A percentile compares a stretch with the other conserved stretches of the same genome.
Conservation (phyloP, 2,329 filamentous ascomycete species). For the Botrytis aclada region DNA sequence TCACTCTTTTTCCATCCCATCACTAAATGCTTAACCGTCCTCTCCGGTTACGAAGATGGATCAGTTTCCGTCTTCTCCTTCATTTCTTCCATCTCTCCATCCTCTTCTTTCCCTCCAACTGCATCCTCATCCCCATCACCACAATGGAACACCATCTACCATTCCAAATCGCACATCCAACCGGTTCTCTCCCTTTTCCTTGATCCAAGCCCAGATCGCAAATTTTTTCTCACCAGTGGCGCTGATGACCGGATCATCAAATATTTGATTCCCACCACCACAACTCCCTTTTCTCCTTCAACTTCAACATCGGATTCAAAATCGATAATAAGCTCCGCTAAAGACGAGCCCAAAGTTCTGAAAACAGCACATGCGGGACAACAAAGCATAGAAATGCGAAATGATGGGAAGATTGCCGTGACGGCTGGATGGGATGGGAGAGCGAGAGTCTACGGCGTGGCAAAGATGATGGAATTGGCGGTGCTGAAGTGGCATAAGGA, state of each 20-base stretch:
- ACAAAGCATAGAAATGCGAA: constrained; percentile 73
- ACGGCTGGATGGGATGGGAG: constrained; percentile 91
- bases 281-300: constrained; percentile 29
- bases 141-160: constrained; percentile 49
- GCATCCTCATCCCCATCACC: not conserved
- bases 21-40: constrained; percentile 54
- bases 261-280: constrained; percentile 58
- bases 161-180: constrained; percentile 66
- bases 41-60: constrained; percentile 85
- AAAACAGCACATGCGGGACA: constrained; percentile 90
- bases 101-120: not conserved
- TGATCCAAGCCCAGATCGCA: constrained; percentile 46
- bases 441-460: constrained; percentile 75
- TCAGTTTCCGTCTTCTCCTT: constrained; percentile 60
- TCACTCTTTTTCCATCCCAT: constrained; percentile 51
- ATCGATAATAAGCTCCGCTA: not conserved
- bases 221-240: constrained; percentile 72
- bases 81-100: not conserved
- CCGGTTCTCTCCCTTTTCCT: constrained; percentile 75
- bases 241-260: constrained; percentile 78
- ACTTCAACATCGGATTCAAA: not conserved
- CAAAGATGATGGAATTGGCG: constrained; percentile 80
- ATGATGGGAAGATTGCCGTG: constrained; percentile 78
- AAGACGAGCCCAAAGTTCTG: constrained; percentile 48
- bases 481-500: constrained; percentile 93